These are phyloP conservation scores for Pseudoperonospora humuli DNA, from an alignment of 352 stramenopile genomes.

Conservation along the genomic window DNA sequence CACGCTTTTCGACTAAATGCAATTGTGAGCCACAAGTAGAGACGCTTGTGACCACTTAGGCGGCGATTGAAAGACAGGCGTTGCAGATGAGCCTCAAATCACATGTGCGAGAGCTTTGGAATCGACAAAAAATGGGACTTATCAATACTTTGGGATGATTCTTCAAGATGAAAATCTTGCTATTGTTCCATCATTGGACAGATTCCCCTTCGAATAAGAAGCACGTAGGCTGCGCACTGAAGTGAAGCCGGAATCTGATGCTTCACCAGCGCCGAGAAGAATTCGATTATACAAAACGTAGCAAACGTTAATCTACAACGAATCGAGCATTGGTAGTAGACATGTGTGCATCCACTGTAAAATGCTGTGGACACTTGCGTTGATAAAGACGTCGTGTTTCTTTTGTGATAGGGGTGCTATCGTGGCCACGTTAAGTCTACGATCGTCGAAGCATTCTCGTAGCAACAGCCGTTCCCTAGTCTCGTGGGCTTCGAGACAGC, in stretches of 20 bases:
- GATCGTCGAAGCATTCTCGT: too few species aligned
- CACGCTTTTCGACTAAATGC: slow-evolving; percentile 10
- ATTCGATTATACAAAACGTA: too few species aligned
- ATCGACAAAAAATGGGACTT: slow-evolving; percentile 1
- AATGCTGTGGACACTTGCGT: too few species aligned
- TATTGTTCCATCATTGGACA: slow-evolving; percentile 1
- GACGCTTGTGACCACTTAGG: not conserved
- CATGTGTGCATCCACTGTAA: too few species aligned
- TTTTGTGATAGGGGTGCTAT: too few species aligned
- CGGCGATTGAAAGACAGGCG: slow-evolving; percentile 6
- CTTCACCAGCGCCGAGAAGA: too few species aligned
- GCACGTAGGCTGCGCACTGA: slow-evolving; percentile 12
- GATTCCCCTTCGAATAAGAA: slow-evolving; percentile 8
- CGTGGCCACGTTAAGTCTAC: too few species aligned
- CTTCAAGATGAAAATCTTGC: not conserved
- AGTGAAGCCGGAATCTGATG: slow-evolving; percentile 20
- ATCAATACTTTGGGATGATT: not conserved
- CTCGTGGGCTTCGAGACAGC: too few species aligned
- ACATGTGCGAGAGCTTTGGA: not conserved
- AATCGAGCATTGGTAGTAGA: too few species aligned
- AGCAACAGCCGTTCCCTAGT: too few species aligned
- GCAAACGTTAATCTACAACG: too few species aligned
- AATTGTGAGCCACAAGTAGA: slow-evolving; percentile 9
- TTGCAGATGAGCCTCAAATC: slow-evolving; percentile 7
- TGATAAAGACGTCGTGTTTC: too few species aligned